Evolutionary conservation across 2,329 filamentous ascomycete species (phyloP).

Genomic region (Fusarium redolens): DNA sequence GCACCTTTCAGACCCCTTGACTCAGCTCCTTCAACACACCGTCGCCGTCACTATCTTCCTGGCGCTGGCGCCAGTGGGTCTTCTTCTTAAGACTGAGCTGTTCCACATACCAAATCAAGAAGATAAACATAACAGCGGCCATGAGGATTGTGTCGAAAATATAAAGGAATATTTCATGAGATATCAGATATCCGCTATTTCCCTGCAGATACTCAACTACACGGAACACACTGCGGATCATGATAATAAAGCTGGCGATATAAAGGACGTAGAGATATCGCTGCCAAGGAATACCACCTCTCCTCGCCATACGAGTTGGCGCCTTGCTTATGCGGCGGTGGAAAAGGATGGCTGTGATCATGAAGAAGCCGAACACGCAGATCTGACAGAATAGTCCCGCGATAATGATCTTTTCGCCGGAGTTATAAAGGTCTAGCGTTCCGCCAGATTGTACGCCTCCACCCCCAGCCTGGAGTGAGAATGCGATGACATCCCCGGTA

Average conservation of each 20-base stretch:
- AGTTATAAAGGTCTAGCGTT: not conserved
- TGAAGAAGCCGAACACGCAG: conserved; percentile 64
- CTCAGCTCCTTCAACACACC: too few species aligned
- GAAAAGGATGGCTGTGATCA: conserved; percentile 43
- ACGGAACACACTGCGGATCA: conserved; percentile 54
- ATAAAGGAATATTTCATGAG: conserved; percentile 48
- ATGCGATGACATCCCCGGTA: too few species aligned
- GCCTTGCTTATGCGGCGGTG: not conserved
- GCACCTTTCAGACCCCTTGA: too few species aligned
- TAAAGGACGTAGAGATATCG: conserved; percentile 37
- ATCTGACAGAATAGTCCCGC: conserved; percentile 64
- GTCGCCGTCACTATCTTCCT: too few species aligned
- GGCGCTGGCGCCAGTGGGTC: too few species aligned
- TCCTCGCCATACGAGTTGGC: not conserved
- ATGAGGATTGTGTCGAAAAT: conserved; percentile 51
- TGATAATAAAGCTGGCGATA: conserved; percentile 46
- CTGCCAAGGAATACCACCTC: conserved; percentile 40
- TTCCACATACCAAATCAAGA: too few species aligned
- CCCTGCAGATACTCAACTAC: conserved; percentile 54
- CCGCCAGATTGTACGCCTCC: too few species aligned
- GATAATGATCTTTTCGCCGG: conserved; percentile 59
- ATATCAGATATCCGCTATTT: conserved; percentile 44
- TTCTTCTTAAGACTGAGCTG: too few species aligned
- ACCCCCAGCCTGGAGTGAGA: too few species aligned
- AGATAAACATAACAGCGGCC: not conserved